Base-by-base conservation (phyloP, 2,329 filamentous ascomycete genomes). In the Geosmithia putterillii region DNA sequence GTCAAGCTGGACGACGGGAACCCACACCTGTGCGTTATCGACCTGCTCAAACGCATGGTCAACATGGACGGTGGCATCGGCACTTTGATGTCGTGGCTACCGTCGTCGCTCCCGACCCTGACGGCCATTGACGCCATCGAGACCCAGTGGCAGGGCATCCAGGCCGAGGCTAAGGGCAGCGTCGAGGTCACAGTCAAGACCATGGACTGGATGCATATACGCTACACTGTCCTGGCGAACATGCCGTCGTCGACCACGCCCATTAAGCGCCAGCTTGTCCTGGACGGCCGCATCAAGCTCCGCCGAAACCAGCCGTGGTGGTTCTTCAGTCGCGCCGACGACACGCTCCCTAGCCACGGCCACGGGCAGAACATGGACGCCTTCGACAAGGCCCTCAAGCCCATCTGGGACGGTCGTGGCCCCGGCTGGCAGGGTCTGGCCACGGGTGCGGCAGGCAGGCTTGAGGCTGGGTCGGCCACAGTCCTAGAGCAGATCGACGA, bases 1-100 rank as follows among this genome's bases (percentile, higher is more conserved):
- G 64, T 92, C 22, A 62, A 66, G 21, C 65, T 90, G 18, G 70
- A 80, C 36, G 63, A 65, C 14, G 69, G 67, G 12, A 86, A 84
- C 51, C 83, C 84, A 2, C 83, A 88, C 53, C 63, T 81, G 38
- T 73, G 79, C 17, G 69, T 83, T 12, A 61, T 71, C 18, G 75
- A 80, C 49, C 64, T 74, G 38, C 65, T 87, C 46, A 70, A 70
- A 43, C 65, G 63, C 3, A 63, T 80, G 7, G 70, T 80, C 46
- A 82, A 82, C 54, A 64, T 69, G 36, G 56, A 68, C 35, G 65
- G 57, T 42, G 71, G 56, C 52, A 85, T 65, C 54, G 70, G 60
- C 52, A 70, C 52, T 51, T 73, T 67, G 59, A 78, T 66, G 52
- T 62, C 59, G 46, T 79, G 65, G 54, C 63, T 85, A 22, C 70